Evolutionary conservation across 352 stramenopile genomes (phyloP).

Genomic region (Phytopythium oedochilum): DNA sequence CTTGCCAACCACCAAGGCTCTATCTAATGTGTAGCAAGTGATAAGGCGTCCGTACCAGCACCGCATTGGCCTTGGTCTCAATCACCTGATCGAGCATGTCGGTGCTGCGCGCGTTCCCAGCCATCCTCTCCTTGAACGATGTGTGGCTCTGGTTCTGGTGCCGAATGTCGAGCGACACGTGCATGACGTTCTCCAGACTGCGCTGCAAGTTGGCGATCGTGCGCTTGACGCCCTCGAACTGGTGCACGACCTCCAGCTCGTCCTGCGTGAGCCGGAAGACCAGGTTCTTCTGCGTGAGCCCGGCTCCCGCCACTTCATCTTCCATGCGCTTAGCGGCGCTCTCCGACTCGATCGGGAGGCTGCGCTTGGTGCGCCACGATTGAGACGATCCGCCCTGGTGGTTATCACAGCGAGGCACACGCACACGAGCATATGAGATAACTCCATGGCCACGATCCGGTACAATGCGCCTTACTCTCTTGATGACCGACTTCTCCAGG

Average conservation of each 20-base stretch:
- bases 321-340: slow-evolving; percentile 6
- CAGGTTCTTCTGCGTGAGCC: slow-evolving; percentile 1
- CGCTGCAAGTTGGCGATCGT: slow-evolving; percentile 51
- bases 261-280: slow-evolving; percentile 39
- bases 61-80: slow-evolving; percentile 45
- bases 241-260: slow-evolving; percentile 31
- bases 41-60: slow-evolving; percentile 30
- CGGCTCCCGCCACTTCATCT: background rate
- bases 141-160: slow-evolving; percentile 9
- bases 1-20: background rate
- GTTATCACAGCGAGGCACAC: too few relatives aligned
- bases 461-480: slow-evolving; percentile 24
- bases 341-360: slow-evolving; percentile 13
- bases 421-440: too few relatives aligned
- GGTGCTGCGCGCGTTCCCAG: slow-evolving; percentile 13
- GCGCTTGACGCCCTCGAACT: slow-evolving; percentile 44
- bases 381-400: slow-evolving; percentile 53
- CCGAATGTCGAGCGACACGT: slow-evolving; percentile 21
- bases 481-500: slow-evolving; percentile 54
- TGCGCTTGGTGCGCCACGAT: slow-evolving; percentile 45
- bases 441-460: background rate
- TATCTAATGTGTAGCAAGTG: too few relatives aligned
- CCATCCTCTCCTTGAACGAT: slow-evolving; percentile 1
- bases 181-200: slow-evolving; percentile 36
- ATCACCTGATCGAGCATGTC: slow-evolving; percentile 37